These are phyloP conservation scores for Podospora fimiseda DNA, from an alignment of 495 filamentous ascomycete genomes.

Conservation along the genomic window DNA sequence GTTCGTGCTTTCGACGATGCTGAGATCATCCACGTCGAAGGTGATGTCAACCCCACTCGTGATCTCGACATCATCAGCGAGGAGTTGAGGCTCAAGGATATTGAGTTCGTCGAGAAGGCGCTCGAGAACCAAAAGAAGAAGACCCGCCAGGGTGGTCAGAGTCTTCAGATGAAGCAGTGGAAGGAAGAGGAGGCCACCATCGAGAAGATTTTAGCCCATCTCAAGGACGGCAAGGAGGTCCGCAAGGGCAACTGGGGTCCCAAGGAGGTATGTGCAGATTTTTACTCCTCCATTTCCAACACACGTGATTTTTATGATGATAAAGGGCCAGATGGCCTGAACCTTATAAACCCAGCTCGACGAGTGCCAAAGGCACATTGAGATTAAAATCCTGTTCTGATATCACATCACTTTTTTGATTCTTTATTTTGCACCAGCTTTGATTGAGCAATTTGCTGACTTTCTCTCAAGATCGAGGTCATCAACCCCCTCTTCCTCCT, in stretches of 20 bases:
- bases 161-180: conserved; percentile 95
- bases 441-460: too few species aligned
- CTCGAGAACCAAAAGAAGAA: conserved; percentile 85
- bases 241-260: conserved; percentile 81
- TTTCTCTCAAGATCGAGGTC: conserved; percentile 71
- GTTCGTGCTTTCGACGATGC: conserved; percentile 99
- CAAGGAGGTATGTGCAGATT: conserved; percentile 77
- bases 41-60: conserved; percentile 89
- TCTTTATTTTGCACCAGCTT: conserved; percentile 24
- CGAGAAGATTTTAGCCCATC: conserved; percentile 72
- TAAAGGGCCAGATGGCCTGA: conserved; percentile 91
- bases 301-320: conserved; percentile 71
- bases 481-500: conserved; percentile 97
- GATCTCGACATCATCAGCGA: conserved; percentile 96
- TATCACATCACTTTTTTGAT: conserved; percentile 33
- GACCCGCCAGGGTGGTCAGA: conserved; percentile 89
- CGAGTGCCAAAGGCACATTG: conserved; percentile 80
- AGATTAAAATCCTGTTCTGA: conserved; percentile 62
- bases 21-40: conserved; percentile 99
- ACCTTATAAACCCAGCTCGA: conserved; percentile 96
- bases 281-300: conserved; percentile 1
- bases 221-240: conserved; percentile 87
- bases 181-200: conserved; percentile 92
- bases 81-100: conserved; percentile 96
- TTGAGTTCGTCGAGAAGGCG: conserved; percentile 96